These are phyloP conservation scores for Aspergillus fumigatus DNA, from an alignment of 2,329 filamentous ascomycete species.

Conservation along the genomic window DNA sequence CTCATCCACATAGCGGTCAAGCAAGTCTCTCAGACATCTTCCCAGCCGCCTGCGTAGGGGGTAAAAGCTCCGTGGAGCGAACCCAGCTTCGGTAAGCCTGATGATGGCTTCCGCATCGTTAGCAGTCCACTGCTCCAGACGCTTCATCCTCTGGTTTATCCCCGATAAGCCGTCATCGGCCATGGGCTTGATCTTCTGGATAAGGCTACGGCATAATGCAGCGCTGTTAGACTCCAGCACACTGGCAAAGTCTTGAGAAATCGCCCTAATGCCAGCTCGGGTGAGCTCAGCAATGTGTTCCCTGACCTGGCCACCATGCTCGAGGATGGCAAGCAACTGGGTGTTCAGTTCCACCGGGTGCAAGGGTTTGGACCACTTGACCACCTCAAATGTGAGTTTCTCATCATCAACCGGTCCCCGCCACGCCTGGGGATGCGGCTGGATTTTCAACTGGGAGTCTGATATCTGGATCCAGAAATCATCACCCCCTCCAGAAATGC, in stretches of 20 bases:
- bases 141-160: slow-evolving; percentile 18
- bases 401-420: slow-evolving; percentile 32
- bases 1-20: slow-evolving; percentile 42
- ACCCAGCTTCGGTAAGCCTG: slow-evolving; percentile 43
- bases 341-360: slow-evolving; percentile 47
- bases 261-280: slow-evolving; percentile 29
- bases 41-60: slow-evolving; percentile 40
- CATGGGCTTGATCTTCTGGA: slow-evolving; percentile 29
- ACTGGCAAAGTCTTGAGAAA: slow-evolving; percentile 33
- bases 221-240: slow-evolving; percentile 32
- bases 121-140: slow-evolving; percentile 33
- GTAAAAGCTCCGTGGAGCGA: slow-evolving; percentile 38
- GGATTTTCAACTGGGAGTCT: slow-evolving; percentile 55
- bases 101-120: slow-evolving; percentile 33
- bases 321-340: slow-evolving; percentile 53
- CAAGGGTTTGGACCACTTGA: slow-evolving; percentile 44
- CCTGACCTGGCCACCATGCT: slow-evolving; percentile 46
- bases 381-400: slow-evolving; percentile 55
- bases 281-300: slow-evolving; percentile 42
- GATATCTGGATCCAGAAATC: slow-evolving; percentile 53
- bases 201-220: slow-evolving; percentile 32
- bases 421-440: slow-evolving; percentile 36
- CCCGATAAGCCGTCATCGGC: slow-evolving; percentile 19
- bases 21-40: slow-evolving; percentile 35
- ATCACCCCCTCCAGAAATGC: slow-evolving; percentile 20